Percentiles rank a stretch among this genome's conserved stretches.
Conservation (phyloP, 345 rosid species). For the Hibiscus mutabilis region DNA sequence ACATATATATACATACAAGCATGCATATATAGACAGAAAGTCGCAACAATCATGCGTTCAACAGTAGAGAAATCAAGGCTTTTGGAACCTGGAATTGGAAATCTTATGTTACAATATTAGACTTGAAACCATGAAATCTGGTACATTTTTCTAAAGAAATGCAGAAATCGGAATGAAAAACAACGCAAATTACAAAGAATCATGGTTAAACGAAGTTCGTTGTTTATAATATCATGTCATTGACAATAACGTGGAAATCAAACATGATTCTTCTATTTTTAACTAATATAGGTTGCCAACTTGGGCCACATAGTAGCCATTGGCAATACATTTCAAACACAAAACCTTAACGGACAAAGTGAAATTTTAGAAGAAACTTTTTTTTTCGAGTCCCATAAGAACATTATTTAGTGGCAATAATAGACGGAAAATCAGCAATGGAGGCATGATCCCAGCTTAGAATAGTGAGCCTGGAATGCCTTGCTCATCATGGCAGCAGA, state of each 20-base stretch:
- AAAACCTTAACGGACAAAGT: neutral
- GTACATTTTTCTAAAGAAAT: neutral
- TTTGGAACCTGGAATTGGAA: too few species aligned
- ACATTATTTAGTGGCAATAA: neutral
- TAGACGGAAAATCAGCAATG: neutral
- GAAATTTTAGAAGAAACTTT: neutral
- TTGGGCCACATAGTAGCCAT: neutral
- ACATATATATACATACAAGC: neutral
- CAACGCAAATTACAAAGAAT: neutral
- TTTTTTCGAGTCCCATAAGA: neutral
- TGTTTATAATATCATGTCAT: neutral
- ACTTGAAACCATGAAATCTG: too few species aligned
- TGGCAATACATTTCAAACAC: conserved; percentile 3
- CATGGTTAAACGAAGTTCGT: neutral
- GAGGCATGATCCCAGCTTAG: neutral
- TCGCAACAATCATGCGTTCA: neutral
- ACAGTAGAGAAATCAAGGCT: too few species aligned
- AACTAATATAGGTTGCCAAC: neutral
- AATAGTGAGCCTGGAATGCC: conserved; percentile 8
- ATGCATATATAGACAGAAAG: neutral
- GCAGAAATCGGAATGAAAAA: neutral
- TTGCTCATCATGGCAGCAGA: conserved; percentile 71
- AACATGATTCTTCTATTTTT: neutral
- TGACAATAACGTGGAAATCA: neutral
- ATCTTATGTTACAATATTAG: neutral